A percentile compares a stretch with the other conserved stretches of the same genome.
Conservation (phyloP, 202 grass and related monocot genomes). For the Bolboschoenoplectus hybrid region DNA sequence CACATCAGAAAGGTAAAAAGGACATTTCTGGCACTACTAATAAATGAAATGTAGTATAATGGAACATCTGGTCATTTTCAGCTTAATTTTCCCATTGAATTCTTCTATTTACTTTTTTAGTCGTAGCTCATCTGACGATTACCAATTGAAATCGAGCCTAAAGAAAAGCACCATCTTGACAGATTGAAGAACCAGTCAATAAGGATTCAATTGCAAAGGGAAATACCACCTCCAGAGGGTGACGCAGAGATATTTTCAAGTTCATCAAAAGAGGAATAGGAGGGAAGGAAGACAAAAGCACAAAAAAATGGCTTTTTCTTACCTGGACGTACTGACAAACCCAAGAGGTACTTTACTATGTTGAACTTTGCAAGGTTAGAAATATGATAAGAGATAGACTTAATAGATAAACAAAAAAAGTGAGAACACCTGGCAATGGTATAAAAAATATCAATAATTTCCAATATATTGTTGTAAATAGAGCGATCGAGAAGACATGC, state of each 20-base stretch:
- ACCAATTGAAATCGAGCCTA: not conserved
- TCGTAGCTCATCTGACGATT: not conserved
- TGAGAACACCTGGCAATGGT: not conserved
- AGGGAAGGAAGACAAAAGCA: too few relatives aligned
- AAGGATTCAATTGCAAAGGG: conserved; percentile 14
- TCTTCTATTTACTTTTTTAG: not conserved
- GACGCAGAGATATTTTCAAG: not conserved
- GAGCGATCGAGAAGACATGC: not conserved
- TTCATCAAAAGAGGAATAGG: not conserved
- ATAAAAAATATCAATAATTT: not conserved
- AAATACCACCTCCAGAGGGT: not conserved
- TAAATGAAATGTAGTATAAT: not conserved
- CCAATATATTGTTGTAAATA: not conserved
- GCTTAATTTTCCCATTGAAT: conserved; percentile 1
- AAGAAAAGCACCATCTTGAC: not conserved
- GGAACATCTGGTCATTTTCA: not conserved
- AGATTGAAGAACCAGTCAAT: not conserved
- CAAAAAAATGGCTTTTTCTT: not conserved
- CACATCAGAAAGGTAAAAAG: not conserved
- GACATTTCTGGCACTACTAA: not conserved
- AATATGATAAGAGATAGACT: not conserved
- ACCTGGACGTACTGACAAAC: not conserved
- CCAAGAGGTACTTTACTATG: not conserved
- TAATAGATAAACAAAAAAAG: not conserved
- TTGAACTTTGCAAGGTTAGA: not conserved